Evolutionary conservation across 176 grass and related monocot species (phyloP).

Genomic region (Stipa capillata): DNA sequence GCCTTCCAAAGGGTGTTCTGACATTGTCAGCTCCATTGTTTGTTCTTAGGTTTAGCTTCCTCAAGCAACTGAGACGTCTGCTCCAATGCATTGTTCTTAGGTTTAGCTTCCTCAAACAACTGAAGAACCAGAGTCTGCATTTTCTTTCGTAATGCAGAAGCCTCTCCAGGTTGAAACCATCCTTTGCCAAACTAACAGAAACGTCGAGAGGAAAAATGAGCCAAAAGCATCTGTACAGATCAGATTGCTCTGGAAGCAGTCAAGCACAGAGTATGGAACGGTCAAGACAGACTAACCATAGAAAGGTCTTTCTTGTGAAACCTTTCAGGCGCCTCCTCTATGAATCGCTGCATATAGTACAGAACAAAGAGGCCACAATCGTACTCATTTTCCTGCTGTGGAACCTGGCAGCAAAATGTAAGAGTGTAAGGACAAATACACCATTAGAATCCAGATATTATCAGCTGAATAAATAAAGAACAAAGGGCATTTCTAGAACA

Average conservation of each 20-base stretch:
- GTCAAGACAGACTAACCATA: conserved; percentile 37
- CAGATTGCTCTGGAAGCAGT: neutral
- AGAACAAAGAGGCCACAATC: conserved; percentile 96
- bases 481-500: neutral
- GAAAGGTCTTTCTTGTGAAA: conserved; percentile 50
- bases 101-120: conserved; percentile 34
- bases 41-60: conserved; percentile 29
- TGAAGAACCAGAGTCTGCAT: conserved; percentile 37
- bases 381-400: conserved; percentile 87
- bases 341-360: conserved; percentile 75
- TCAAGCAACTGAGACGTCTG: conserved; percentile 4
- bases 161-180: conserved; percentile 75
- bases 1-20: neutral
- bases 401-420: conserved; percentile 61
- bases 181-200: conserved; percentile 55
- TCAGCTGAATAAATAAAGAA: neutral
- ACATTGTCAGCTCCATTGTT: neutral
- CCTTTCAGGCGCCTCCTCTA: conserved; percentile 76
- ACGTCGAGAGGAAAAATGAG: neutral
- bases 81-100: conserved; percentile 7
- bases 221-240: neutral
- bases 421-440: conserved; percentile 4
- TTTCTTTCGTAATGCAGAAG: conserved; percentile 47
- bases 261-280: conserved; percentile 2
- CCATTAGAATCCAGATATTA: neutral